Evolutionary conservation across 2,329 filamentous ascomycete genomes (phyloP).

Genomic region (Xylariaceae sp.): DNA sequence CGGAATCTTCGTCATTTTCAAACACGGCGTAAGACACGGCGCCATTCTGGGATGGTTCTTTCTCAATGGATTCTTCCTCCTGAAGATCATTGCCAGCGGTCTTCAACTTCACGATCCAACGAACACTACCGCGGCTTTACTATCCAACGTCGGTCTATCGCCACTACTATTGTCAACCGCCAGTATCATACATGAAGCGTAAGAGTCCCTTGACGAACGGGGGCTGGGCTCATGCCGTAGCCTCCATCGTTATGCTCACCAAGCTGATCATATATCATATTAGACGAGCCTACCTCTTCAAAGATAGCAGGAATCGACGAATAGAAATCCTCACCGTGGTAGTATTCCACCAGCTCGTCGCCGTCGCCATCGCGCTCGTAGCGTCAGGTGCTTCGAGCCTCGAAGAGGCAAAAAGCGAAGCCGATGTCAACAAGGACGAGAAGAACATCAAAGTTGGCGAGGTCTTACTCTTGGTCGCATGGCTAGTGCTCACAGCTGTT

Average conservation of each 20-base stretch:
- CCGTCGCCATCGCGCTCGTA: constrained; percentile 23
- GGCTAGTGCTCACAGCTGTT: constrained; percentile 10
- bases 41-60: constrained; percentile 38
- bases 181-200: constrained; percentile 36
- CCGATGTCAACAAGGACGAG: background rate
- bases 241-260: no score
- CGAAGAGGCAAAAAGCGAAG: background rate
- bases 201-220: no score
- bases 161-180: constrained; percentile 31
- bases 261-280: background rate
- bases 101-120: constrained; percentile 25
- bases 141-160: constrained; percentile 37
- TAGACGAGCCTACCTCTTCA: constrained; percentile 19
- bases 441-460: constrained; percentile 22
- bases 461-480: constrained; percentile 21
- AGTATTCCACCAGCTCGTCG: constrained; percentile 23
- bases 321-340: constrained; percentile 15
- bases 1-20: constrained; percentile 28
- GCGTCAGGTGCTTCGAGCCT: constrained; percentile 22
- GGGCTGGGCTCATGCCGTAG: no score
- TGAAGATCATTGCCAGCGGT: constrained; percentile 34
- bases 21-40: constrained; percentile 31
- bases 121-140: constrained; percentile 30
- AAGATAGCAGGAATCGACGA: constrained; percentile 9
- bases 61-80: constrained; percentile 34